A percentile compares a stretch with the other conserved stretches of the same genome.
These are phyloP conservation scores for Paraphysoderma sedebokerense DNA, from an alignment of 371 early-diverging fungal genomes.

Conservation along the genomic window DNA sequence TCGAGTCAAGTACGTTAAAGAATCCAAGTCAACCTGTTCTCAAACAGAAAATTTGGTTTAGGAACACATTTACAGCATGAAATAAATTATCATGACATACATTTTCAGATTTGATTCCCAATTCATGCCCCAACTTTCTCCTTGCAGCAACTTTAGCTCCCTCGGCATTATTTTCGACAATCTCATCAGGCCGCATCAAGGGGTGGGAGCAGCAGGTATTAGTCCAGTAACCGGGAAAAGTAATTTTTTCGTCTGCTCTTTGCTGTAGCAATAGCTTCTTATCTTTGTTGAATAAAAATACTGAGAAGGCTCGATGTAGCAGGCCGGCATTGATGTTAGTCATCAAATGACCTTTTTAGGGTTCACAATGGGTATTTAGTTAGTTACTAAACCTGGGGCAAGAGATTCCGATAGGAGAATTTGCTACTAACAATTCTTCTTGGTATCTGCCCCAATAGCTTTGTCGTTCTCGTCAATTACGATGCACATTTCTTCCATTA, in stretches of 20 bases:
- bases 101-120: conserved; percentile 70
- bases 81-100: conserved; percentile 4
- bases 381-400: background rate
- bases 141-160: conserved; percentile 66
- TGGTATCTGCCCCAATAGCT: conserved; percentile 64
- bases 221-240: conserved; percentile 89
- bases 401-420: background rate
- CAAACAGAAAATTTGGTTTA: too few species aligned
- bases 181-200: conserved; percentile 56
- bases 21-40: conserved; percentile 59
- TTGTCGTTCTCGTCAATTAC: conserved; percentile 72
- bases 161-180: conserved; percentile 49
- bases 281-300: conserved; percentile 74
- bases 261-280: conserved; percentile 73
- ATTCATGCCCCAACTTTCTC: conserved; percentile 87
- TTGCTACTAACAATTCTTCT: conserved; percentile 63
- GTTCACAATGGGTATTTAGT: background rate
- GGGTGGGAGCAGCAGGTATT: conserved; percentile 98
- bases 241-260: conserved; percentile 88
- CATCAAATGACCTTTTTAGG: conserved; percentile 69
- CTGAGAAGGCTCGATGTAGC: conserved; percentile 94
- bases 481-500: conserved; percentile 95
- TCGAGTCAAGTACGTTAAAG: conserved; percentile 71
- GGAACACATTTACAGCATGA: conserved; percentile 2
- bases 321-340: conserved; percentile 65